These are phyloP conservation scores for Serendipita sp. DNA, from an alignment of 768 basidiomycete species.

Conservation along the genomic window DNA sequence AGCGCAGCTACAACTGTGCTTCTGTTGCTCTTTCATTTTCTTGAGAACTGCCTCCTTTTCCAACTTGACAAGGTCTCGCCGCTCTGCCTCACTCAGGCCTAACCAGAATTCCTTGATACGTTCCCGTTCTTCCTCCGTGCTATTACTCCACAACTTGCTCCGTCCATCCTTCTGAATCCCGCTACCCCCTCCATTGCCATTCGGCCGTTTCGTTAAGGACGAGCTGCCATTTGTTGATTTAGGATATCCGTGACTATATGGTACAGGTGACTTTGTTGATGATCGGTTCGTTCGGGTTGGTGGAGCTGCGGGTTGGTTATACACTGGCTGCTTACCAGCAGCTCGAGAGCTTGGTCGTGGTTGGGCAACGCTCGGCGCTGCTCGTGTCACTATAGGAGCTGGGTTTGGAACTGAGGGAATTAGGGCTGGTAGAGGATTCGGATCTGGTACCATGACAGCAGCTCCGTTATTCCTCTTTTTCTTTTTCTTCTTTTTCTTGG, in stretches of 20 bases:
- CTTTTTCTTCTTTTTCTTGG: slow-evolving; percentile 34
- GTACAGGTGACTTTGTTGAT: slow-evolving; percentile 36
- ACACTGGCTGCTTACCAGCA: slow-evolving; percentile 80
- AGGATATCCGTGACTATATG: slow-evolving; percentile 33
- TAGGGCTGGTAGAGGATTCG: slow-evolving; percentile 16
- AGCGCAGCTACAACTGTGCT: slow-evolving; percentile 87
- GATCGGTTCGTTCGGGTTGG: slow-evolving; percentile 19
- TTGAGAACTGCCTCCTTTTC: slow-evolving; percentile 95
- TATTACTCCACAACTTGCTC: slow-evolving; percentile 90
- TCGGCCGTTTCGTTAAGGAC: slow-evolving; percentile 22
- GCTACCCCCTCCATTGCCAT: slow-evolving; percentile 14
- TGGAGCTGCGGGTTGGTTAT: slow-evolving; percentile 22
- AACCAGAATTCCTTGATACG: slow-evolving; percentile 98
- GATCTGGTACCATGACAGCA: slow-evolving; percentile 16
- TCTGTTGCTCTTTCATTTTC: slow-evolving; percentile 99
- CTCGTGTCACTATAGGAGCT: slow-evolving; percentile 22
- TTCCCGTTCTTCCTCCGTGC: slow-evolving; percentile 82
- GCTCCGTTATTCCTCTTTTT: slow-evolving; percentile 19
- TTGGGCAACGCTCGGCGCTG: slow-evolving; percentile 21
- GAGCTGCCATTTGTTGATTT: slow-evolving; percentile 22
- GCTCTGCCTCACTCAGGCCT: slow-evolving; percentile 76
- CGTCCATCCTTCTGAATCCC: slow-evolving; percentile 13
- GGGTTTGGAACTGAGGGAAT: slow-evolving; percentile 28
- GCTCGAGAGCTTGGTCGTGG: slow-evolving; percentile 54
- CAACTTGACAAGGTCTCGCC: slow-evolving; percentile 82